These are phyloP conservation scores for Leccinum variicolor DNA, from an alignment of 768 basidiomycete genomes.

Conservation along the genomic window DNA sequence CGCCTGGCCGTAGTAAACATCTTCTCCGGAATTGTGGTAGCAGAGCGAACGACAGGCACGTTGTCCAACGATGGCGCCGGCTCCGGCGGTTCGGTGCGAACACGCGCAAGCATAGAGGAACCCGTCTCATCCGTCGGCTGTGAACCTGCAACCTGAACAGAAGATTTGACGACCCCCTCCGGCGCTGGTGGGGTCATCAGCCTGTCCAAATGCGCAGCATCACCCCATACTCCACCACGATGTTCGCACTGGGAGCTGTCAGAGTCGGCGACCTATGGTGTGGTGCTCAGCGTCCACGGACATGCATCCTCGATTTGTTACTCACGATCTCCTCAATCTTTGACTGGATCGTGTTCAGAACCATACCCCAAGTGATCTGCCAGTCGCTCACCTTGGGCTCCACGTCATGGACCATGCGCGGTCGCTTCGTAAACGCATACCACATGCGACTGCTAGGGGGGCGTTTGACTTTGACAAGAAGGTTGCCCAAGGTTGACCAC, in stretches of 20 bases:
- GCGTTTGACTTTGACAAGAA: slow-evolving; percentile 86
- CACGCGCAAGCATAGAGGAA: slow-evolving; percentile 11
- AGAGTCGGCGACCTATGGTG: slow-evolving; percentile 87
- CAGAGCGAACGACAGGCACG: slow-evolving; percentile 20
- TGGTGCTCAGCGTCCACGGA: slow-evolving; percentile 65
- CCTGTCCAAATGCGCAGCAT: slow-evolving; percentile 53
- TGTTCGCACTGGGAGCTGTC: slow-evolving; percentile 61
- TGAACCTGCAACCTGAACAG: slow-evolving; percentile 20
- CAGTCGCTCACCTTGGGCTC: slow-evolving; percentile 93
- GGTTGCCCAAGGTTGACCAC: slow-evolving; percentile 87
- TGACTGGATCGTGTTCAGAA: slow-evolving; percentile 85
- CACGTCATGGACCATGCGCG: slow-evolving; percentile 82
- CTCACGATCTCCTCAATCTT: slow-evolving; percentile 82
- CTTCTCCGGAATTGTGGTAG: slow-evolving; percentile 21
- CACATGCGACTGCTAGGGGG: slow-evolving; percentile 95
- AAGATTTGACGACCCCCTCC: slow-evolving; percentile 3
- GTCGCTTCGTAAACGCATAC: slow-evolving; percentile 88
- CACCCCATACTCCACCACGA: slow-evolving; percentile 89
- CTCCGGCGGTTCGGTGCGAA: slow-evolving; percentile 34
- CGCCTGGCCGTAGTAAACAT: slow-evolving; percentile 34
- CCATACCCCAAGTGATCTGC: slow-evolving; percentile 93
- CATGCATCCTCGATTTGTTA: slow-evolving; percentile 15
- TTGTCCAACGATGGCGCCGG: slow-evolving; percentile 25
- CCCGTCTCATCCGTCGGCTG: slow-evolving; percentile 36
- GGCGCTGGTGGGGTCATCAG: slow-evolving; percentile 12